Conservation (phyloP, 1,284 basidiomycete genomes). For the Melampsora americana region DNA sequence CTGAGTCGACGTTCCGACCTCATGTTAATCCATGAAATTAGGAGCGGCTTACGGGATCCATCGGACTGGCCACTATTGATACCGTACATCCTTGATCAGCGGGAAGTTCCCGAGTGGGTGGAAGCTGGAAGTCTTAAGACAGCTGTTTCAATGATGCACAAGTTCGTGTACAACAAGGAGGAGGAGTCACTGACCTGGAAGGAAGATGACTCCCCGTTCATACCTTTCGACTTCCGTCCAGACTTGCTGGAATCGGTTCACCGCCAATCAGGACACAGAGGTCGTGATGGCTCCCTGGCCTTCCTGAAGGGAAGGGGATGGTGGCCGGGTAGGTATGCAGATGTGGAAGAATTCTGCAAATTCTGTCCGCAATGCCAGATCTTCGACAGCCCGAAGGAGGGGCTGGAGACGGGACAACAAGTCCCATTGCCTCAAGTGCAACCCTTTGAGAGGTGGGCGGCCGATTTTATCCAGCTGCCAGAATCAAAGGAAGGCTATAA, state of each 20-base stretch:
- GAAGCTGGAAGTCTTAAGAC: not conserved
- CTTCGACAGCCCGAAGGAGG: too few relatives aligned
- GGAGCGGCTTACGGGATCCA: not conserved
- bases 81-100: not conserved
- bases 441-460: too few relatives aligned
- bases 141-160: not conserved
- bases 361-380: not conserved
- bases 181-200: not conserved
- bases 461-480: too few relatives aligned
- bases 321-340: not conserved
- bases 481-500: too few relatives aligned
- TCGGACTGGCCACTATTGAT: not conserved
- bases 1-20: slow-evolving; percentile 50
- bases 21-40: not conserved
- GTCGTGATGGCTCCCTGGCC: not conserved
- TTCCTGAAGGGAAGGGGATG: not conserved
- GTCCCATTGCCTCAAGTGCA: too few relatives aligned
- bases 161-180: not conserved
- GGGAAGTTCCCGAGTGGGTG: not conserved
- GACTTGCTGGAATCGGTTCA: not conserved
- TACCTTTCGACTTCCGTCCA: not conserved
- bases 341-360: not conserved
- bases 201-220: not conserved
- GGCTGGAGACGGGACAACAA: too few relatives aligned
- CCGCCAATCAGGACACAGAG: not conserved